Percentiles rank a stretch among this genome's conserved stretches.
These are phyloP conservation scores for Cerrena zonata DNA, from an alignment of 1,284 basidiomycete species.

Conservation along the genomic window DNA sequence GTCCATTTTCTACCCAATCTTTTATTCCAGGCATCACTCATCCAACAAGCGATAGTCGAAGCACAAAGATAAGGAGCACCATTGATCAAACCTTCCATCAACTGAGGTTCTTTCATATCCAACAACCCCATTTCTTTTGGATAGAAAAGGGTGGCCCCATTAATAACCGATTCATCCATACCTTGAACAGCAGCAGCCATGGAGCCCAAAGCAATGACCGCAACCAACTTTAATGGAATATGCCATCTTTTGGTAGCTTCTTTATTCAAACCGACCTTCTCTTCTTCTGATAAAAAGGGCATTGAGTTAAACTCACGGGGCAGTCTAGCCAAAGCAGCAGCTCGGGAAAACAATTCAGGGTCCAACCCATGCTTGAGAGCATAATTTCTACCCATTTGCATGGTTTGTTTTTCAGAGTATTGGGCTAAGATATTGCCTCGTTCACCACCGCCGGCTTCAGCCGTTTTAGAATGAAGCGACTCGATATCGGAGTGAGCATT, in stretches of 20 bases:
- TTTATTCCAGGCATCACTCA: constrained; percentile 69
- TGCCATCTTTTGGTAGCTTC: constrained; percentile 65
- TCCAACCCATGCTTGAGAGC: too few relatives aligned
- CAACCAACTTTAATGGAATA: constrained; percentile 53
- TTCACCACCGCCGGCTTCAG: too few relatives aligned
- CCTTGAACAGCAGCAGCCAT: constrained; percentile 70
- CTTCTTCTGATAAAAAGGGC: too few relatives aligned
- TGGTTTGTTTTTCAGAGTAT: too few relatives aligned
- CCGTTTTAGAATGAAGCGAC: too few relatives aligned
- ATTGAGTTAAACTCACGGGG: too few relatives aligned
- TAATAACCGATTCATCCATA: constrained; percentile 67
- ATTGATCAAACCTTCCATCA: constrained; percentile 73
- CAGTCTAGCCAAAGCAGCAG: too few relatives aligned
- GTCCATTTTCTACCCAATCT: constrained; percentile 69
- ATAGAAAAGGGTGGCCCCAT: constrained; percentile 70
- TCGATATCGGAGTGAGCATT: too few relatives aligned
- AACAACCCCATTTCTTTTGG: constrained; percentile 34
- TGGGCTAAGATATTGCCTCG: too few relatives aligned
- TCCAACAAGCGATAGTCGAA: constrained; percentile 57
- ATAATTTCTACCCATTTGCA: too few relatives aligned
- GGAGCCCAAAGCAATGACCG: constrained; percentile 54
- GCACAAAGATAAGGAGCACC: constrained; percentile 67
- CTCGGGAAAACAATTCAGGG: too few relatives aligned
- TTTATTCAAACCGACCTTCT: too few relatives aligned
- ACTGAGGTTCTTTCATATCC: constrained; percentile 51